These are phyloP conservation scores for Pseudevernia furfuracea DNA, from an alignment of 495 filamentous ascomycete genomes.

Conservation along the genomic window DNA sequence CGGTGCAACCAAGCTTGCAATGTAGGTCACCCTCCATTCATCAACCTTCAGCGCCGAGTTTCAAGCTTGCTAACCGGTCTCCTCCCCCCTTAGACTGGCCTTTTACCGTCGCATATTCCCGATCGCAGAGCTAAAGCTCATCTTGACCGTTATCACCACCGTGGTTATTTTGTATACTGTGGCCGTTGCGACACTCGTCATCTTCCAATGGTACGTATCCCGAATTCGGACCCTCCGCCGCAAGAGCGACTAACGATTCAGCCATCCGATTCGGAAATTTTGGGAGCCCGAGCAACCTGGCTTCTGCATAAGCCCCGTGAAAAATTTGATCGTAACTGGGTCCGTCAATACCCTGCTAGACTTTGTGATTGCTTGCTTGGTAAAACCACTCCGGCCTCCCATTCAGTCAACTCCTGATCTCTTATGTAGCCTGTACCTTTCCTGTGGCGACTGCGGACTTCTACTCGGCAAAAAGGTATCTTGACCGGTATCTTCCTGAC, in stretches of 20 bases:
- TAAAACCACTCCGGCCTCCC: background rate
- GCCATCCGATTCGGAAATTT: slow-evolving; percentile 18
- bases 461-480: slow-evolving; percentile 11
- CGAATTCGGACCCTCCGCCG: background rate
- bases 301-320: background rate
- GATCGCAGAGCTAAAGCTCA: slow-evolving; percentile 9
- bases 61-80: background rate
- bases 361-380: slow-evolving; percentile 15
- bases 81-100: slow-evolving; percentile 4
- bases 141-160: slow-evolving; percentile 13
- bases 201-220: slow-evolving; percentile 20
- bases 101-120: slow-evolving; percentile 24
- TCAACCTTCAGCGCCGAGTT: no score
- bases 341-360: slow-evolving; percentile 19
- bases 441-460: slow-evolving; percentile 19
- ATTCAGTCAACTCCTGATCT: background rate
- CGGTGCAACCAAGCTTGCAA: slow-evolving; percentile 10
- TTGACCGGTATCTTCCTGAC: slow-evolving; percentile 19
- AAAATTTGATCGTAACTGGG: background rate
- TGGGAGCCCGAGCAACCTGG: slow-evolving; percentile 5
- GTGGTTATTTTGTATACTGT: slow-evolving; percentile 7
- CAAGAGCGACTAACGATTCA: background rate
- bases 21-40: slow-evolving; percentile 9
- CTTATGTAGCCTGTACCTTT: slow-evolving; percentile 18
- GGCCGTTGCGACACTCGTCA: background rate